Evolutionary conservation across 2,329 filamentous ascomycete genomes (phyloP), one percentile per base, ranked within the genome.

Genomic region (Stagonosporopsis rhizophila): DNA sequence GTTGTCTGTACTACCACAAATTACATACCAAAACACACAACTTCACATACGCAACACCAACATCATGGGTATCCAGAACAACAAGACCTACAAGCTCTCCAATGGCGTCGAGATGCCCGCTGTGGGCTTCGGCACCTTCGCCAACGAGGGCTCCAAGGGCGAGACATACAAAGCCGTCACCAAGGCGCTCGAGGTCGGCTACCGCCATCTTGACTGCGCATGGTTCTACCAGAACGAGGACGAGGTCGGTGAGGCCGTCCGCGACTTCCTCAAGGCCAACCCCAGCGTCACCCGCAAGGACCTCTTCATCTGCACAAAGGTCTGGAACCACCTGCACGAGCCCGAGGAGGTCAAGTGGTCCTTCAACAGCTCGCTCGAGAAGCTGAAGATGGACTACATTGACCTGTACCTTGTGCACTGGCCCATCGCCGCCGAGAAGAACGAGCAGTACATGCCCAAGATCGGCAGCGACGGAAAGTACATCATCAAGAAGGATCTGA

Each of bases 221-320:
- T 87, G 88, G 75, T 85, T 85, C 72, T 92, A 92, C 74, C 82
- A 79, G 56, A 92, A 92, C 67, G 89, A 92, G 71, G 74, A 76
- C n/a, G 83, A 89, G 71, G 88, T 92, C 32, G 87, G 88, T 28
- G 79, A 85, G 42, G 89, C 89, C 1, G 76, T 91, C 15, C 78
- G 78, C 30, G 84, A 85, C 67, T 87, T 85, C 74, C 75, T 86
- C 57, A 77, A 80, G 67, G 75, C 80, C 49, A 74, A 82, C 57
- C 85, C 84, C 4, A 80, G 79, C 0, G 66, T 91, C 22, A 76
- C 80, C 15, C 82, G 87, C 40, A 75, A 80, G 23, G 82, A 90
- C 28, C 66, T 92, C 52, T 92, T 89, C 75, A 78, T 91, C 52
- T 90, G 88, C n/a, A 91, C 87, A 59, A 92, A 92, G 78, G 86